phyloP scores from a whole-genome alignment of 495 filamentous ascomycete genomes.

The Hypoxylon lienhwacheense region DNA sequence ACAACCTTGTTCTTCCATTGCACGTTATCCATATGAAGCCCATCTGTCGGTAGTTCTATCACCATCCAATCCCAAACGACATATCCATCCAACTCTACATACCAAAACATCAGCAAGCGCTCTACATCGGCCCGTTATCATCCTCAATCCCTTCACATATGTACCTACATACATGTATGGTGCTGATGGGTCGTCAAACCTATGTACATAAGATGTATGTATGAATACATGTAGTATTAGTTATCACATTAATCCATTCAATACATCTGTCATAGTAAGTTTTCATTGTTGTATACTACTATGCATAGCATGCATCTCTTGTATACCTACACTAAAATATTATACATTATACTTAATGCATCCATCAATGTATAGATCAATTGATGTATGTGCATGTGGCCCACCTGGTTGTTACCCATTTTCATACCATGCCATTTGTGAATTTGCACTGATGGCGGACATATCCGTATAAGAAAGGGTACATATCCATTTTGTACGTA shows the following conservation, averaged over 20 bases:
- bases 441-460: conserved; percentile 5
- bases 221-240: no score
- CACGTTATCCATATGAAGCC: conserved; percentile 35
- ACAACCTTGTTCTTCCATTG: conserved; percentile 25
- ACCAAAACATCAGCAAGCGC: conserved; percentile 18
- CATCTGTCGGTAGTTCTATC: conserved; percentile 30
- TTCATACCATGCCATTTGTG: conserved; percentile 23
- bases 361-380: no score
- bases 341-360: no score
- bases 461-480: no score
- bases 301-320: no score
- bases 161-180: not conserved
- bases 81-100: conserved; percentile 7
- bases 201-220: no score
- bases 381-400: conserved; percentile 9
- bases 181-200: conserved; percentile 8
- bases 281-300: no score
- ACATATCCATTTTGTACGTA: conserved; percentile 2
- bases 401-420: conserved; percentile 33
- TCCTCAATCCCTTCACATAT: conserved; percentile 1
- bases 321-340: no score
- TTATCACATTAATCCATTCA: no score
- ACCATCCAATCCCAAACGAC: conserved; percentile 28
- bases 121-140: conserved; percentile 34
- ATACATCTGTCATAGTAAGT: no score